Conservation (phyloP, 2,329 filamentous ascomycete genomes). For the Aspergillus pseudoviridinutans region DNA sequence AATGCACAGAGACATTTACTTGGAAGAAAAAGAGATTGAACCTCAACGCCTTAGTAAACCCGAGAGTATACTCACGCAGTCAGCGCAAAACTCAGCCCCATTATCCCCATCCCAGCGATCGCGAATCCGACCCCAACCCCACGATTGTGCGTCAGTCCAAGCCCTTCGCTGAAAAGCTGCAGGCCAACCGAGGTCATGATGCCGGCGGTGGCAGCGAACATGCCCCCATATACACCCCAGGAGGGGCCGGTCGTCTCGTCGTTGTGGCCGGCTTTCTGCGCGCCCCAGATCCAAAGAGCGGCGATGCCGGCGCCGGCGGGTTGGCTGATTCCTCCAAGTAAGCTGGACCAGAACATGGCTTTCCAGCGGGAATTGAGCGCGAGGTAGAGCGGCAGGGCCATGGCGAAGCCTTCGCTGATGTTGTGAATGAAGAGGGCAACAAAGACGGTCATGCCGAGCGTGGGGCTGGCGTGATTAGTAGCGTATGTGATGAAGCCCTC, state of each 20-base stretch:
- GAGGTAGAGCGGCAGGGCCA: conserved; percentile 89
- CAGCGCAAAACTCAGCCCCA: conserved; percentile 80
- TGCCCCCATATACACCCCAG: conserved; percentile 53
- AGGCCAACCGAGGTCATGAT: conserved; percentile 95
- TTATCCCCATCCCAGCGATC: conserved; percentile 67
- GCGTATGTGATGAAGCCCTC: conserved; percentile 87
- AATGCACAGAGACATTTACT: neutral
- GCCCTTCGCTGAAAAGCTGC: conserved; percentile 80
- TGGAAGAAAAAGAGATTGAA: neutral
- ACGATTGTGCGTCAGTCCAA: conserved; percentile 63
- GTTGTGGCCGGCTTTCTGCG: conserved; percentile 46
- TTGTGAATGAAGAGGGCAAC: conserved; percentile 97
- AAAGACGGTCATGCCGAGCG: conserved; percentile 86
- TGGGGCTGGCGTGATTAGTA: conserved; percentile 91
- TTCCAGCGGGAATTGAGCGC: conserved; percentile 74
- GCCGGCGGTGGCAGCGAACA: conserved; percentile 86
- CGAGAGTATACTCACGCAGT: conserved; percentile 50
- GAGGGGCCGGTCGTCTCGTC: conserved; percentile 37
- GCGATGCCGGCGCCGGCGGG: conserved; percentile 81
- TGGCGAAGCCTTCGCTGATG: conserved; percentile 92
- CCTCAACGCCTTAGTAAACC: neutral
- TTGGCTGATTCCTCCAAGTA: conserved; percentile 83
- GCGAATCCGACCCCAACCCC: conserved; percentile 37
- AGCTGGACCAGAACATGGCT: conserved; percentile 78
- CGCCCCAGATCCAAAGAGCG: conserved; percentile 77